A percentile compares a stretch with the other conserved stretches of the same genome.
phyloP scores from a whole-genome alignment of 352 stramenopile genomes.

The Globisporangium nunn region DNA sequence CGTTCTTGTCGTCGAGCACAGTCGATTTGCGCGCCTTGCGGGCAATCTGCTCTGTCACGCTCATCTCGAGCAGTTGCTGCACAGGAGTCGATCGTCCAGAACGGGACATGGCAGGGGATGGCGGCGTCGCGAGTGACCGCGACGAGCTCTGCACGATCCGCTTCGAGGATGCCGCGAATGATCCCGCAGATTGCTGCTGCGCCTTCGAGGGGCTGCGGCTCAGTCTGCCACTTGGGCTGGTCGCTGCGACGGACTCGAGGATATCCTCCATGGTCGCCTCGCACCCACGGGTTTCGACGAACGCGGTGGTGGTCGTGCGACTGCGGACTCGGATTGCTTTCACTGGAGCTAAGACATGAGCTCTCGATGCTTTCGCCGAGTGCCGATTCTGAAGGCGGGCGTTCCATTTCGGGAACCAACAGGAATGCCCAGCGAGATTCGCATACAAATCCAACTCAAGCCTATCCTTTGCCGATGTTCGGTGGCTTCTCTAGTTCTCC shows the following conservation, averaged over 20 bases:
- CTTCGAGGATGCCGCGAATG: constrained; percentile 5
- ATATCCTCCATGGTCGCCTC: constrained; percentile 11
- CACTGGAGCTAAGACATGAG: not conserved
- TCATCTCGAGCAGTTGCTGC: constrained; percentile 37
- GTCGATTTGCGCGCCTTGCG: constrained; percentile 58
- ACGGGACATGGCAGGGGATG: constrained; percentile 10
- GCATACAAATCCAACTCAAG: no score
- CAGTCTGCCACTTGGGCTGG: not conserved
- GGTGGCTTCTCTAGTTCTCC: no score
- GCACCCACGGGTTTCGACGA: not conserved
- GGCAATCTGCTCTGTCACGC: constrained; percentile 61
- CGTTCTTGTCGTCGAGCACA: constrained; percentile 65
- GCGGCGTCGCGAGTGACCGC: constrained; percentile 17
- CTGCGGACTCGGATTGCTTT: not conserved
- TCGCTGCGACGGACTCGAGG: constrained; percentile 3
- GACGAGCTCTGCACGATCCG: constrained; percentile 17
- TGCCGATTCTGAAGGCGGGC: no score
- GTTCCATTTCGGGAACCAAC: no score
- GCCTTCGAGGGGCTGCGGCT: constrained; percentile 6
- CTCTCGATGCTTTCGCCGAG: no score
- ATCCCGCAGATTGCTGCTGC: not conserved
- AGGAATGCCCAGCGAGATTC: no score
- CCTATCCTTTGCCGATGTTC: no score
- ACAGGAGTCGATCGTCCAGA: constrained; percentile 22
- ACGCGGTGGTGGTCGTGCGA: not conserved